These are phyloP conservation scores for Metschnikowia gelsemii DNA, from an alignment of 805 yeast species.

Conservation along the genomic window DNA sequence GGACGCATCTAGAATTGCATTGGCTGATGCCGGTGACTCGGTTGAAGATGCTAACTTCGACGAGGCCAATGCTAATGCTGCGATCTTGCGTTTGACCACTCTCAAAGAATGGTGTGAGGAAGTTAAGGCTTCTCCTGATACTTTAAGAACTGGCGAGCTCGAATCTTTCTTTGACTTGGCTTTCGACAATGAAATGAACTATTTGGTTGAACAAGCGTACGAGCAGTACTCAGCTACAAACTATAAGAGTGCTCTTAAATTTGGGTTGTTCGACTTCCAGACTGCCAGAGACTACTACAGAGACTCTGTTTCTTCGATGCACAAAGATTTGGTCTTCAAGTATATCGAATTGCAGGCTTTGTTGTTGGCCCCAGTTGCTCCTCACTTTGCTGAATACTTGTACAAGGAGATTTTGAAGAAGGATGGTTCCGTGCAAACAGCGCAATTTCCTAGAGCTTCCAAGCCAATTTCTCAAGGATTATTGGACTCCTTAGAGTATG, in stretches of 20 bases:
- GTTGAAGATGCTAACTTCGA: constrained; percentile 98
- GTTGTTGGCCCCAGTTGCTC: constrained; percentile 87
- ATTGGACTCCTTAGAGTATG: constrained; percentile 72
- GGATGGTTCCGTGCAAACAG: constrained; percentile 64
- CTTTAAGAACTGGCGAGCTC: constrained; percentile 49
- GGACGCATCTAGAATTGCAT: constrained; percentile 94
- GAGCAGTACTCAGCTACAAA: constrained; percentile 68
- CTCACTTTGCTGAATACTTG: constrained; percentile 90
- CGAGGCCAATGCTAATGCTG: constrained; percentile 95
- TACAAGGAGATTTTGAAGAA: constrained; percentile 79
- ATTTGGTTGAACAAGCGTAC: constrained; percentile 69
- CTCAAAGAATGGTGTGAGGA: constrained; percentile 96
- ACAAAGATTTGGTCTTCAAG: constrained; percentile 71
- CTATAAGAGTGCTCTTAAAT: constrained; percentile 86
- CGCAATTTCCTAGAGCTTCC: constrained; percentile 76
- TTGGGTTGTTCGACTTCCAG: constrained; percentile 91
- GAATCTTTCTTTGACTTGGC: constrained; percentile 77
- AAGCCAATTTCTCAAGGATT: constrained; percentile 61
- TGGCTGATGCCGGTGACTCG: constrained; percentile 98
- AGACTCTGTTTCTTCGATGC: constrained; percentile 74
- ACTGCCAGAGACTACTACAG: constrained; percentile 95
- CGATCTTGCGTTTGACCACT: constrained; percentile 87
- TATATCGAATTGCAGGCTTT: constrained; percentile 87
- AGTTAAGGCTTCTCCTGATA: constrained; percentile 48
- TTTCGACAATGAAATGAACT: constrained; percentile 91